Percentiles rank a stretch among this genome's conserved stretches.
These are phyloP conservation scores for Corylus heterophylla DNA, from an alignment of 306 rosid species.

Conservation along the genomic window DNA sequence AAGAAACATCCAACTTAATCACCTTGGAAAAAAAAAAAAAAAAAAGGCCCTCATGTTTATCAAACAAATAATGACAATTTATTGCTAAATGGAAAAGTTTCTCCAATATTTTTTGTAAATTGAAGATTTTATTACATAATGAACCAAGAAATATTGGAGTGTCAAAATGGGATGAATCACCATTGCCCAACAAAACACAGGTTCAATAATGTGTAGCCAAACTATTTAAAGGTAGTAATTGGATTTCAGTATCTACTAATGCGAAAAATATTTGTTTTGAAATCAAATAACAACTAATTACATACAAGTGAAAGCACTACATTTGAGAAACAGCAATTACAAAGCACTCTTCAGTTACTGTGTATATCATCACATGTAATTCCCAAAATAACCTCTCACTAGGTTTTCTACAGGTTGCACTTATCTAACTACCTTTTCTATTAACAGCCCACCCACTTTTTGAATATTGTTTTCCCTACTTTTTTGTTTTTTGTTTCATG, in stretches of 20 bases:
- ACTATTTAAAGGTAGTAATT: background rate
- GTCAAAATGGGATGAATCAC: too few relatives aligned
- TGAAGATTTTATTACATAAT: too few relatives aligned
- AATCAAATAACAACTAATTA: background rate
- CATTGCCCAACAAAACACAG: too few relatives aligned
- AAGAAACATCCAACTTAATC: conserved; percentile 3
- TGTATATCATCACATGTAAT: background rate
- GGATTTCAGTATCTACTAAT: background rate
- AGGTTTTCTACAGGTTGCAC: background rate
- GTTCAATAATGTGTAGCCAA: too few relatives aligned
- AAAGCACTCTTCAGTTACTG: background rate
- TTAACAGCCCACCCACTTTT: background rate
- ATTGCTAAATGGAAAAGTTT: too few relatives aligned
- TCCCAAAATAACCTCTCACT: background rate
- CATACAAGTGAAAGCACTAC: background rate
- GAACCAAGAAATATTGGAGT: too few relatives aligned
- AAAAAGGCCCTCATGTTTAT: too few relatives aligned
- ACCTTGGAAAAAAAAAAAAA: conserved; percentile 19
- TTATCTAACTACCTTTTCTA: background rate
- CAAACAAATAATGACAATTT: background rate
- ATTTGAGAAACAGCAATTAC: background rate
- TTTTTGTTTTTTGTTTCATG: too few relatives aligned
- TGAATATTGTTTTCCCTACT: background rate
- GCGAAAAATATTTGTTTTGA: background rate
- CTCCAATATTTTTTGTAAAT: too few relatives aligned